phyloP scores from a whole-genome alignment of 192 early-diverging fungal species.

The Gonapodya sp. region DNA sequence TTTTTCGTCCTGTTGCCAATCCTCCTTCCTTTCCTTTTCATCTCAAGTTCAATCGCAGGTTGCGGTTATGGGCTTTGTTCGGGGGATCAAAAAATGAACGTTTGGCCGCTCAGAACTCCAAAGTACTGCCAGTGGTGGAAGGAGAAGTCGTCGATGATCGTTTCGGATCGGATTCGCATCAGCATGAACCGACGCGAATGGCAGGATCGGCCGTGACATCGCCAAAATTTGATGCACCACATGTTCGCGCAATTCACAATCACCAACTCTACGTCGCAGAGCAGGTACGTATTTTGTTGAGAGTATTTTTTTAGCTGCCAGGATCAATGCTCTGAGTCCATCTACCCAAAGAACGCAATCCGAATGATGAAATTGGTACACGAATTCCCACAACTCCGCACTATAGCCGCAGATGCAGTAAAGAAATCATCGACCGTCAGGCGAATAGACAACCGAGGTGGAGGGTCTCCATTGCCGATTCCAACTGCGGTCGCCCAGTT shows the following conservation, averaged over 20 bases:
- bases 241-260: not conserved
- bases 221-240: too few relatives aligned
- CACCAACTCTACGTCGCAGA: not conserved
- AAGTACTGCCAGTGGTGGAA: not conserved
- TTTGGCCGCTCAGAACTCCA: too few relatives aligned
- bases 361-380: not conserved
- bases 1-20: too few relatives aligned
- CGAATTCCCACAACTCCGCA: not conserved
- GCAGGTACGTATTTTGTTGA: not conserved
- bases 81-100: too few relatives aligned
- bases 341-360: not conserved
- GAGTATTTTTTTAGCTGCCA: too few relatives aligned
- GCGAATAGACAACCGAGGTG: too few relatives aligned
- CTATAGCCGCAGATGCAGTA: not conserved
- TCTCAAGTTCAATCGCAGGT: too few relatives aligned
- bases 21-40: too few relatives aligned
- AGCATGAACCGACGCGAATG: not conserved
- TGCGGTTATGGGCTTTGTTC: too few relatives aligned
- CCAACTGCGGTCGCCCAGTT: not conserved
- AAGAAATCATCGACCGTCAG: not conserved
- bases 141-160: not conserved
- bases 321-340: too few relatives aligned
- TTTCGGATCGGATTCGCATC: not conserved
- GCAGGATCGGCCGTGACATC: not conserved
- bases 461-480: too few relatives aligned